Base-by-base conservation (phyloP, 176 grass and related monocot species). In the Rhipidocladum racemiflorum region DNA sequence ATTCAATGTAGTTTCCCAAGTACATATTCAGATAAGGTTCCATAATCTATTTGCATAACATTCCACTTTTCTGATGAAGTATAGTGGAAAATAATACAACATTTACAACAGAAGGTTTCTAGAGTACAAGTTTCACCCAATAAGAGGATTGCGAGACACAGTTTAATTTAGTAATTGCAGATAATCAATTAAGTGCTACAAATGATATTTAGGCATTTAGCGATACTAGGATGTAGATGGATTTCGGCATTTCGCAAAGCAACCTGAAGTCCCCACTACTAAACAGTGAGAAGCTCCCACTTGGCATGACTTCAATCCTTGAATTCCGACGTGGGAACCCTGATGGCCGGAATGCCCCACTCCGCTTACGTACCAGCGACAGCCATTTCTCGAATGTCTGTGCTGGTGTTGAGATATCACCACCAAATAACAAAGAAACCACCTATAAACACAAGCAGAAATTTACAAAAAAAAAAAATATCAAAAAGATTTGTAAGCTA, bases 301-400 rank as follows among this genome's bases (percentile, higher is more conserved):
- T 90, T 62, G 90, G 90, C 92, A 95, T 91, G 57, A 81, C 85
- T 89, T 94, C 90, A 61, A 81, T 91, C 85, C 68, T 92, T 2
- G 82, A 81, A 74, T 77, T 85, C 46, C 82, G 82, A 23, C 77
- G 73, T 1, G 92, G 96, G 66, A 98, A 98, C 24, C 92, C 92
- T 13, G 96, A 98, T 71, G 92, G 88, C 29, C 74, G 89, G 46
- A 90, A 82, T 64, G 86, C 81, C n/a, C 86, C 90, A 62, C 87
- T 95, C 35, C 90, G 77, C 55, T 85, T 93, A 90, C 92, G 96
- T 60, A 98, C 96, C 68, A 98, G 28, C 2, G 86, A 83, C 20
- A 98, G 45, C 96, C 96, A 98, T 91, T 87, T 93, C 82, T 98
- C 92, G 7, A 93, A 93, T 54, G 87, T 72, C 17, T 93, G 96